Base-by-base conservation (phyloP, 352 stramenopile species). In the Nothophytophthora sp. region DNA sequence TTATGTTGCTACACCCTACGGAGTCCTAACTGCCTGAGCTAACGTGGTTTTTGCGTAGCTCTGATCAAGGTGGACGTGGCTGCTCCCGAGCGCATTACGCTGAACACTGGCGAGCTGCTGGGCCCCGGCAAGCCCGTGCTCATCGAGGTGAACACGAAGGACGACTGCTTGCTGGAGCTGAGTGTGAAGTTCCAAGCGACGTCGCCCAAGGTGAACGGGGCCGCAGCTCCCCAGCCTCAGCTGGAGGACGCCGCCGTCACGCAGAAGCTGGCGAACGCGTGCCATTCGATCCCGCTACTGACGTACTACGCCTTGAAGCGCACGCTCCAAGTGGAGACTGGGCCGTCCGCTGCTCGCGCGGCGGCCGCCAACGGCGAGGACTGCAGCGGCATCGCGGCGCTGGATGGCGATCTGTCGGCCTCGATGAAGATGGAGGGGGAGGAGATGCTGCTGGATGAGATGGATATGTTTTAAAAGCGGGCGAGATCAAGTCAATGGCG, bases 361-460 rank as follows among this genome's bases (percentile, higher is more conserved):
- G 46, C 33, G 1, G 60, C 44, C 2, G 58, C 50, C 18, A 72
- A 63, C 22, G 80, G 63, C 2, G 78, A 82, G 27, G 76, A 91
- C 40, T 93, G 80, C 57, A 77, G 89, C 39, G 82, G 80, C 20
- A 93, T 93, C 30, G 76, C 74, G 10, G 77, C 78, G 24, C 59
- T 94, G 23, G 81, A 94, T 35, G 80, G 86, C 16, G 79, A 87
- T 19, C 48, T 94, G 28, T 74, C 74, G 1, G 76, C 79, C 7
- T 67, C 81, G 4, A 90, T 94, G 73, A 94, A 94, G 58, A 73
- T 94, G 45, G 83, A 94, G 30, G 81, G 81, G 28, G 83, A 88
- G 43, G 78, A 85, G 47, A 91, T 91, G 73, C 67, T 94, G 27
- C 57, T 94, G 60, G 83, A 92, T 46, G 83, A 94, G 45, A 94